phyloP scores from a whole-genome alignment of 2,329 filamentous ascomycete species.

The Pseudovirgaria hyperparasitica region DNA sequence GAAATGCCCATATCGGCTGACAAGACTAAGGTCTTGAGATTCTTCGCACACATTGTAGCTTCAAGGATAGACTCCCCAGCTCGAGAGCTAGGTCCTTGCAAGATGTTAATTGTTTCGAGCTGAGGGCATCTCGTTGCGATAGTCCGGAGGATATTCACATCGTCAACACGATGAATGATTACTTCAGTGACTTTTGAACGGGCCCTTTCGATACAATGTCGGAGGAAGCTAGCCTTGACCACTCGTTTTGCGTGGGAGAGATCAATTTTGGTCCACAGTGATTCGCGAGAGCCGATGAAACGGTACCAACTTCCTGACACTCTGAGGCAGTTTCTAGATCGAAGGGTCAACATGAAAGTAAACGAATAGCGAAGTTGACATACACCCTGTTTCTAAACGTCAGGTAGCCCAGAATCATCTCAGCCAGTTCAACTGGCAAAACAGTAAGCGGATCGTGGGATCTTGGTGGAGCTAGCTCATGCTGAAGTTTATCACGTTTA shows the following conservation, averaged over 20 bases:
- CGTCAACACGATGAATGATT: slow-evolving; percentile 22
- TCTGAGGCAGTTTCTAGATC: slow-evolving; percentile 32
- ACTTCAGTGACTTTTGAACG: slow-evolving; percentile 20
- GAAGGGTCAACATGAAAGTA: slow-evolving; percentile 1
- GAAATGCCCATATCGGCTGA: slow-evolving; percentile 12
- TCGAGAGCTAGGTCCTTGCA: slow-evolving; percentile 10
- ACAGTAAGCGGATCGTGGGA: slow-evolving; percentile 39
- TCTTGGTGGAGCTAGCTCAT: slow-evolving; percentile 27
- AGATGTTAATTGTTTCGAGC: slow-evolving; percentile 19
- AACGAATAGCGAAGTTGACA: background rate
- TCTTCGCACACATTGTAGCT: slow-evolving; percentile 12
- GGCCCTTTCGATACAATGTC: slow-evolving; percentile 28
- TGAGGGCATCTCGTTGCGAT: slow-evolving; percentile 24
- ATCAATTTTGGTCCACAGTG: slow-evolving; percentile 42
- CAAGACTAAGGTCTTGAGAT: slow-evolving; percentile 15
- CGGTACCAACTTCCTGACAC: slow-evolving; percentile 44
- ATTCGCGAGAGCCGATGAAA: slow-evolving; percentile 34
- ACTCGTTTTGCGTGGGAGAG: slow-evolving; percentile 31
- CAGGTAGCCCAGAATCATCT: slow-evolving; percentile 39
- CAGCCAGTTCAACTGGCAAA: slow-evolving; percentile 41
- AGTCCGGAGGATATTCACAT: slow-evolving; percentile 28
- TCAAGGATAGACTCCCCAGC: slow-evolving; percentile 17
- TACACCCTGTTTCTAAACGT: slow-evolving; percentile 38
- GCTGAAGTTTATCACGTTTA: slow-evolving; percentile 34
- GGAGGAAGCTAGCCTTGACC: slow-evolving; percentile 30